These are phyloP conservation scores for Ustilago nuda DNA, from an alignment of 1,284 basidiomycete genomes.

Conservation along the genomic window DNA sequence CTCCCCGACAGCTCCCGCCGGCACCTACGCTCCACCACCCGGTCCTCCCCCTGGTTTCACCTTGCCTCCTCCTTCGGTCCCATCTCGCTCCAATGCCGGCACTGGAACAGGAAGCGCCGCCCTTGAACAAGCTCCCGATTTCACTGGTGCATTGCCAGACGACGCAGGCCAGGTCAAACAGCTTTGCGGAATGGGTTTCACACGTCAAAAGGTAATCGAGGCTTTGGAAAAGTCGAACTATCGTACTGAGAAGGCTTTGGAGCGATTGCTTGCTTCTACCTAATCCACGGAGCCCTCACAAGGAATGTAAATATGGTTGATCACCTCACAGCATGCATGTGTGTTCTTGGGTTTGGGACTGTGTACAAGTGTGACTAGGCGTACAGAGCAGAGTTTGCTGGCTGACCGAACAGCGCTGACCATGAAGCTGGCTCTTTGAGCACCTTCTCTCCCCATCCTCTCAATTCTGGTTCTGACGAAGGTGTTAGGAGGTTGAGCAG, in stretches of 20 bases:
- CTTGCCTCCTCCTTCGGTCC: slow-evolving; percentile 16
- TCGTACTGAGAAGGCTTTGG: slow-evolving; percentile 65
- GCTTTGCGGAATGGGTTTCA: slow-evolving; percentile 68
- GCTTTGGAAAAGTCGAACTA: slow-evolving; percentile 67
- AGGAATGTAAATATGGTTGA: slow-evolving; percentile 10
- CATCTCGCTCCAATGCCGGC: slow-evolving; percentile 18
- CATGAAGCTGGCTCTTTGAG: slow-evolving; percentile 29
- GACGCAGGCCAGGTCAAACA: slow-evolving; percentile 66
- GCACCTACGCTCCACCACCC: slow-evolving; percentile 48
- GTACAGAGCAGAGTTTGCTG: slow-evolving; percentile 27
- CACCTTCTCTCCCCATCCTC: neutral
- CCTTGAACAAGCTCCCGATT: slow-evolving; percentile 25
- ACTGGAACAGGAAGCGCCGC: slow-evolving; percentile 9
- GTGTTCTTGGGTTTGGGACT: neutral
- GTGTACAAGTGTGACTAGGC: slow-evolving; percentile 18
- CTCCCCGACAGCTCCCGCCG: slow-evolving; percentile 23
- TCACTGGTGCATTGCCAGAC: slow-evolving; percentile 59
- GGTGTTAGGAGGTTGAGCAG: slow-evolving; percentile 23
- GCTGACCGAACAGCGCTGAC: slow-evolving; percentile 32
- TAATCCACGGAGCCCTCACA: neutral
- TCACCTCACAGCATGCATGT: neutral
- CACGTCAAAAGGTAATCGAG: slow-evolving; percentile 59
- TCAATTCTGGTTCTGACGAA: neutral
- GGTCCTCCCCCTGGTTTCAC: slow-evolving; percentile 47
- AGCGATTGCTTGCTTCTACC: slow-evolving; percentile 53